These are phyloP conservation scores for Teunomyces barrocoloradensis DNA, from an alignment of 805 yeast genomes.

Conservation along the genomic window DNA sequence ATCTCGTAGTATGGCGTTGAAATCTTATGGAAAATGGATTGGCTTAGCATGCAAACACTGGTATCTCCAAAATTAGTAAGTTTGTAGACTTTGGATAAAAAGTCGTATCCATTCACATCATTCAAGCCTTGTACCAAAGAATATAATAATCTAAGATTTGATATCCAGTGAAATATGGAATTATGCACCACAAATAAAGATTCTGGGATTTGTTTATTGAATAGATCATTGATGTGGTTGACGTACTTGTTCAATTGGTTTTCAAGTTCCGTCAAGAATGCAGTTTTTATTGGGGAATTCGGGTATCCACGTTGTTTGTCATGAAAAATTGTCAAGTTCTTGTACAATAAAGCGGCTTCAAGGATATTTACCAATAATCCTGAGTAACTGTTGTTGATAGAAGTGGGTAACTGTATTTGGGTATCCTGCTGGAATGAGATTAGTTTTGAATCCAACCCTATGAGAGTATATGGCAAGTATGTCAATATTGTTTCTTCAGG, in stretches of 20 bases:
- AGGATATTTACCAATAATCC: slow-evolving; percentile 54
- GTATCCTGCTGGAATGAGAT: slow-evolving; percentile 42
- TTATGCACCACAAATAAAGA: slow-evolving; percentile 37
- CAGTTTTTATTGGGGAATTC: slow-evolving; percentile 57
- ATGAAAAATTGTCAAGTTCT: slow-evolving; percentile 36
- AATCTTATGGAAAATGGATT: slow-evolving; percentile 42
- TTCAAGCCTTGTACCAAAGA: slow-evolving; percentile 37
- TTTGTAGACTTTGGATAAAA: slow-evolving; percentile 51
- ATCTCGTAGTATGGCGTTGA: slow-evolving; percentile 60
- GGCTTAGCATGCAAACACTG: slow-evolving; percentile 43
- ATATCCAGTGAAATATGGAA: slow-evolving; percentile 48
- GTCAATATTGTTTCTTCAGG: slow-evolving; percentile 22
- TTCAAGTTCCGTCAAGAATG: slow-evolving; percentile 53
- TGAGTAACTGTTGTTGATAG: slow-evolving; percentile 54
- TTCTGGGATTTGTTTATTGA: slow-evolving; percentile 21
- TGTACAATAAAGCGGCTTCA: slow-evolving; percentile 73
- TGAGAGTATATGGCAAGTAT: slow-evolving; percentile 48
- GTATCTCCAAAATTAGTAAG: slow-evolving; percentile 65
- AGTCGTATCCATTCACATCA: slow-evolving; percentile 43
- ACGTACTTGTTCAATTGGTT: slow-evolving; percentile 34
- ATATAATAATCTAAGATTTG: slow-evolving; percentile 56
- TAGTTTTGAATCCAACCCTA: slow-evolving; percentile 62
- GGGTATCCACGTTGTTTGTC: slow-evolving; percentile 23
- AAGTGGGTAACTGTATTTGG: slow-evolving; percentile 46
- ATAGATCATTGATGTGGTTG: slow-evolving; percentile 32